Conservation (phyloP, 2,329 filamentous ascomycete species). For the Knufia fluminis region DNA sequence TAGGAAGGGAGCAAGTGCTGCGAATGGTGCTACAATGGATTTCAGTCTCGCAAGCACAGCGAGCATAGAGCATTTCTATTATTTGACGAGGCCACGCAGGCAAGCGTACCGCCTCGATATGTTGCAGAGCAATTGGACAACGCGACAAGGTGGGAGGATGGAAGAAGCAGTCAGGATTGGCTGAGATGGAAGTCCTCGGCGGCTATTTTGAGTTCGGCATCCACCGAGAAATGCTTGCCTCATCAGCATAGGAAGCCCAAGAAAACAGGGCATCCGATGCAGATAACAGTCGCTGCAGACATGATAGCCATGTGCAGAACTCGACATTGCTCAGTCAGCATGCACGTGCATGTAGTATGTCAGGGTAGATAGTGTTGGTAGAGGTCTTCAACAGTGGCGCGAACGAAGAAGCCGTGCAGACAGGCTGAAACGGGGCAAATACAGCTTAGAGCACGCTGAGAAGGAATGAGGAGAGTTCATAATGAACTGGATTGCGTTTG, state of each 20-base stretch:
- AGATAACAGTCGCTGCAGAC: not conserved
- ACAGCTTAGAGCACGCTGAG: too few relatives aligned
- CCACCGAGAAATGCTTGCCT: not conserved
- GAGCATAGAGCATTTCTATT: not conserved
- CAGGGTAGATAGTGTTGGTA: too few relatives aligned
- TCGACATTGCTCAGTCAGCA: too few relatives aligned
- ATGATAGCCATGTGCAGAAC: too few relatives aligned
- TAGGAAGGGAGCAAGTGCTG: not conserved
- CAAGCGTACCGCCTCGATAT: slow-evolving; percentile 3
- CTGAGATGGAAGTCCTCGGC: not conserved
- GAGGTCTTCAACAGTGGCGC: too few relatives aligned
- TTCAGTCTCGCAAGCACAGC: not conserved
- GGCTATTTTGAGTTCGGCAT: slow-evolving; percentile 1
- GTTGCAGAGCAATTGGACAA: slow-evolving; percentile 5
- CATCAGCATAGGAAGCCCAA: not conserved
- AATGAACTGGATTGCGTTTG: too few relatives aligned
- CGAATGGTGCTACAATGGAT: not conserved
- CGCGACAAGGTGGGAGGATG: slow-evolving; percentile 6
- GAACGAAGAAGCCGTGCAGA: too few relatives aligned
- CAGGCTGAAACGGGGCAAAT: too few relatives aligned
- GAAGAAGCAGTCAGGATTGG: not conserved
- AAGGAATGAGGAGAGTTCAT: too few relatives aligned
- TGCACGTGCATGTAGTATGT: too few relatives aligned
- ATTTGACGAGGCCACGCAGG: not conserved
- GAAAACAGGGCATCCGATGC: not conserved